Percentiles rank a stretch among this genome's conserved stretches.
These are phyloP conservation scores for Eimeria sp. DNA, from an alignment of 169 alveolate species.

Conservation along the genomic window DNA sequence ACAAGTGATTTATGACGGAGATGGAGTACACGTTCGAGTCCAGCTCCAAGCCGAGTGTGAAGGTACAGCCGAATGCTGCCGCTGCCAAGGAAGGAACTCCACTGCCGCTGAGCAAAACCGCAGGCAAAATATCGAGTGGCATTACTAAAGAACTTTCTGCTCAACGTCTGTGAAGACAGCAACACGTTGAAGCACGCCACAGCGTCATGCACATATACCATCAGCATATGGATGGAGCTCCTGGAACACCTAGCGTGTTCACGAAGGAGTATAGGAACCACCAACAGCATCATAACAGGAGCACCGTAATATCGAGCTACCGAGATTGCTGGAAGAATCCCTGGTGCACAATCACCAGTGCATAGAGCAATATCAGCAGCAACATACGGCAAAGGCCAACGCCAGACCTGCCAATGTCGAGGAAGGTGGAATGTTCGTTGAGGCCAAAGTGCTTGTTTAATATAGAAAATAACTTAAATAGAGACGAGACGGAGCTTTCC, in stretches of 20 bases:
- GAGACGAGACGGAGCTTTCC: slow-evolving; percentile 66
- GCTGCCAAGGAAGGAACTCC: slow-evolving; percentile 80
- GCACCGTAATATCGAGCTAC: background rate
- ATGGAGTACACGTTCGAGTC: slow-evolving; percentile 76
- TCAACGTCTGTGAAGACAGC: background rate
- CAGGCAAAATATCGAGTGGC: background rate
- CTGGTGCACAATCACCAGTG: background rate
- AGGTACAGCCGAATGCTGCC: slow-evolving; percentile 71
- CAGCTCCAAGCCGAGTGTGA: slow-evolving; percentile 69
- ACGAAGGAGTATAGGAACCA: background rate
- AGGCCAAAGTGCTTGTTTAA: slow-evolving; percentile 49
- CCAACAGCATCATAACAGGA: background rate
- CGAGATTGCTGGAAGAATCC: background rate
- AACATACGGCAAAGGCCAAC: background rate
- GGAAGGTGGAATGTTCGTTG: slow-evolving; percentile 50
- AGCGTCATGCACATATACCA: background rate
- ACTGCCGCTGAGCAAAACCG: slow-evolving; percentile 59
- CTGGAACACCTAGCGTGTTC: background rate
- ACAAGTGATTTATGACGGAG: slow-evolving; percentile 62
- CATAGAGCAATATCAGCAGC: background rate
- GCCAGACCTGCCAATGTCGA: slow-evolving; percentile 77
- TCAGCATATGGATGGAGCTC: background rate
- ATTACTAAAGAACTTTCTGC: background rate
- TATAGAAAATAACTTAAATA: slow-evolving; percentile 49
- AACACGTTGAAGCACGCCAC: background rate